Evolutionary conservation across 345 rosid species (phyloP), one percentile per base, ranked within the genome.

Genomic region (Bruguiera parviflora): DNA sequence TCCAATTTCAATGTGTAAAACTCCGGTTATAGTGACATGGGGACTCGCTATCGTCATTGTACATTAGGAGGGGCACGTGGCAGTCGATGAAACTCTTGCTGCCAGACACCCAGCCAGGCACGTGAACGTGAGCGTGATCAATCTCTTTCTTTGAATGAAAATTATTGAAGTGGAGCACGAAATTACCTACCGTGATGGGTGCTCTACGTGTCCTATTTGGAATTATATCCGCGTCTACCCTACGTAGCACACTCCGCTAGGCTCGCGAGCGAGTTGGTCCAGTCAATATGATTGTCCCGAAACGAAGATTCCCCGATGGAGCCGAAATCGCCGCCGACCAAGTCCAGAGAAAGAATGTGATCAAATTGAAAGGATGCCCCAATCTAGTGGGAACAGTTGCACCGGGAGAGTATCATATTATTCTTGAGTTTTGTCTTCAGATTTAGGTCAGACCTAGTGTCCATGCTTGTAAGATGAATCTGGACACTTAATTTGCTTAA

Each of bases 211-310:
- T 20, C 29, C 49, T 21, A 53, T 43, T 19, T 15, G 64, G 67
- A 73, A 75, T 70, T 78, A 57, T 64, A 70, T 29, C 72, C 70
- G 64, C 74, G 67, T 65, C 29, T 27, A 8, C 39, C 31, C 46
- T 19, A 5, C 19, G 10, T 71, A 8, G 72, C 35, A 71, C 75
- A 19, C 18, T 66, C 70, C 75, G 80, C 70, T 78, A 76, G 82
- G 53, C 78, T 81, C 57, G 72, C 78, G 67, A 64, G 27, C 33
- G 5, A 55, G 46, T 64, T 47, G 64, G 67, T 60, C 75, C 71
- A 39, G 52, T 61, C 61, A 37, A 22, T 29, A 56, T 52, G 35
- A 20, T 33, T 60, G 67, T 58, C 19, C 53, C 5, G 58, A 8
- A 33, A 43, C 13, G 49, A 43, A 13, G 22, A 24, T 16, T 56